Conservation (phyloP, 2,329 filamentous ascomycete species). For the Xylariaceae sp. region DNA sequence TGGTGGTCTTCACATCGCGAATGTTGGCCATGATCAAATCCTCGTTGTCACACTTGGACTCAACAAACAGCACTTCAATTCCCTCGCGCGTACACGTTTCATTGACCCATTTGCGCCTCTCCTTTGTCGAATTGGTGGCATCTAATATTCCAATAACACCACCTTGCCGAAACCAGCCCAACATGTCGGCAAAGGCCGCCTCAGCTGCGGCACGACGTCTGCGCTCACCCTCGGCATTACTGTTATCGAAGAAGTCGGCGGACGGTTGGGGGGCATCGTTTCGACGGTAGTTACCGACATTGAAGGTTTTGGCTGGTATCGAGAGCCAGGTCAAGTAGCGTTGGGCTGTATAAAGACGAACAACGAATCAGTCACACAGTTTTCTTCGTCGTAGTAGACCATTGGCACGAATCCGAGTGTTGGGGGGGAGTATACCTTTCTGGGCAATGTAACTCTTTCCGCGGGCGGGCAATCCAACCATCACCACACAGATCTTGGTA, state of each 20-base stretch:
- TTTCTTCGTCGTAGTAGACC: neutral
- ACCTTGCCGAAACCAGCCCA: slow-evolving; percentile 83
- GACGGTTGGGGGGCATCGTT: slow-evolving; percentile 87
- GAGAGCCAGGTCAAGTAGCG: slow-evolving; percentile 97
- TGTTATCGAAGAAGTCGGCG: slow-evolving; percentile 93
- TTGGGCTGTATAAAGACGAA: slow-evolving; percentile 64
- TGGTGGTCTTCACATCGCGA: slow-evolving; percentile 94
- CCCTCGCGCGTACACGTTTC: slow-evolving; percentile 77
- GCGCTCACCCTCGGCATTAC: slow-evolving; percentile 88
- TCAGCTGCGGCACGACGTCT: slow-evolving; percentile 88
- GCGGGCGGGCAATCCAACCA: slow-evolving; percentile 94
- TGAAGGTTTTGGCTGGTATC: slow-evolving; percentile 93
- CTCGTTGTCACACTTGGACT: slow-evolving; percentile 96
- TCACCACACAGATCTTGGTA: slow-evolving; percentile 95
- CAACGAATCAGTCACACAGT: slow-evolving; percentile 8
- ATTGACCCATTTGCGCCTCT: slow-evolving; percentile 87
- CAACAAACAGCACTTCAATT: slow-evolving; percentile 92
- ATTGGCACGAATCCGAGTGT: neutral
- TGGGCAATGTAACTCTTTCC: slow-evolving; percentile 98
- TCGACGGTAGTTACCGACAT: slow-evolving; percentile 94
- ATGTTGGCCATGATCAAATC: slow-evolving; percentile 98
- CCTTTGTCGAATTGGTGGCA: slow-evolving; percentile 94
- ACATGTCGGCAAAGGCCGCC: slow-evolving; percentile 91
- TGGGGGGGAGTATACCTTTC: slow-evolving; percentile 71
- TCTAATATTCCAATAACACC: slow-evolving; percentile 94